Evolutionary conservation across 768 basidiomycete species (phyloP).

Genomic region (Lentinula raphanica): DNA sequence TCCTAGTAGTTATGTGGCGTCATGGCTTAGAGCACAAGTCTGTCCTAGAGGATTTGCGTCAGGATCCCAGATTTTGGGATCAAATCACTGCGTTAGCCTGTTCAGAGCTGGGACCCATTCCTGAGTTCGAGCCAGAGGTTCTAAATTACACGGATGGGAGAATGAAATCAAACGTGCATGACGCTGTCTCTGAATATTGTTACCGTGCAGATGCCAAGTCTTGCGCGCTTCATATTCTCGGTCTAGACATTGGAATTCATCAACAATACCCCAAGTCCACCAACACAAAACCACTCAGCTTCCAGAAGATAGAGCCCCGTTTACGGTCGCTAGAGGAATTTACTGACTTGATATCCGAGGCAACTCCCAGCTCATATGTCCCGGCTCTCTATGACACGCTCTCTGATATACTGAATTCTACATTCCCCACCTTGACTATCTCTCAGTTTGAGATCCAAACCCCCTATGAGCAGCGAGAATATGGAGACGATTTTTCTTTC

Average conservation of each 20-base stretch:
- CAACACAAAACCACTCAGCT: constrained; percentile 53
- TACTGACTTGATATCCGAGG: constrained; percentile 62
- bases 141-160: constrained; percentile 43
- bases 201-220: constrained; percentile 72
- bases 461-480: constrained; percentile 64
- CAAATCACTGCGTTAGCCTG: constrained; percentile 58
- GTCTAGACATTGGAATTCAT: constrained; percentile 67
- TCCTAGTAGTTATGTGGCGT: constrained; percentile 76
- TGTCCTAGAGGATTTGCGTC: constrained; percentile 50
- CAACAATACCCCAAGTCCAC: constrained; percentile 32
- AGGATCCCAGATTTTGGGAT: constrained; percentile 64
- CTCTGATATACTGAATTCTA: constrained; percentile 37
- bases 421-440: constrained; percentile 58
- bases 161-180: constrained; percentile 51
- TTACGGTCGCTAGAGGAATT: constrained; percentile 63
- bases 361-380: constrained; percentile 65
- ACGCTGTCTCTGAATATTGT: constrained; percentile 55
- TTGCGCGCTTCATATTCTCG: constrained; percentile 67
- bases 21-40: constrained; percentile 70
- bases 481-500: constrained; percentile 78
- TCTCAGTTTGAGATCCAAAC: constrained; percentile 60
- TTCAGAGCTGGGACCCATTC: constrained; percentile 68
- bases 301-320: constrained; percentile 45
- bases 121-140: constrained; percentile 57
- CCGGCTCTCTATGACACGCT: constrained; percentile 67